Evolutionary conservation across 2,329 filamentous ascomycete genomes (phyloP).

Genomic region (Verticillium alfalfae): DNA sequence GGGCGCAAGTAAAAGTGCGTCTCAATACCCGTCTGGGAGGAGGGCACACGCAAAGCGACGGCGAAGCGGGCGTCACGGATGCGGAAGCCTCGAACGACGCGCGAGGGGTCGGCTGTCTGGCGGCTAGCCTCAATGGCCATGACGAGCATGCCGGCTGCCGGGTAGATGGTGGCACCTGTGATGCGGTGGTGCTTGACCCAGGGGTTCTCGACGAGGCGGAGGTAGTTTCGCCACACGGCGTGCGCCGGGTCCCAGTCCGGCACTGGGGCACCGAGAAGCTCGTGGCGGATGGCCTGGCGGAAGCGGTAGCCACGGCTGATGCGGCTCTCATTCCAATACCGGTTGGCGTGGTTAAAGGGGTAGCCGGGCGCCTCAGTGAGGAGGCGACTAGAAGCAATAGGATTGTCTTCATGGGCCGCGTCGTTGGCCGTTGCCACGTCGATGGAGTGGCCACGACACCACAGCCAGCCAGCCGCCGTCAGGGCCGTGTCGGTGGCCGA

Average conservation of each 20-base stretch:
- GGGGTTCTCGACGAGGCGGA: conserved; percentile 17
- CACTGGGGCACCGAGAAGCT: too few relatives aligned
- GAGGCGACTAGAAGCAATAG: neutral
- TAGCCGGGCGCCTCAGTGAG: conserved; percentile 14
- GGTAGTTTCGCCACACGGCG: conserved; percentile 11
- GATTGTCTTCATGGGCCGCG: too few relatives aligned
- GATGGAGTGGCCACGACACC: too few relatives aligned
- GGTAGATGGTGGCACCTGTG: conserved; percentile 19
- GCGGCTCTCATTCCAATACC: conserved; percentile 16
- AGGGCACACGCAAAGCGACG: neutral
- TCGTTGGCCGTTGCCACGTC: too few relatives aligned
- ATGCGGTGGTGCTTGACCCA: conserved; percentile 26
- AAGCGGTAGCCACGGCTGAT: conserved; percentile 6
- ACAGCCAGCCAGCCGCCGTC: too few relatives aligned
- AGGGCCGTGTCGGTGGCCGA: too few relatives aligned
- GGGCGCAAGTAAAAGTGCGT: too few relatives aligned
- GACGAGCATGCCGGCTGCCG: conserved; percentile 19
- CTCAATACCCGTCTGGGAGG: conserved; percentile 13
- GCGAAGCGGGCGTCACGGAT: conserved; percentile 16
- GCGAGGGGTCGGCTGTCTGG: conserved; percentile 10
- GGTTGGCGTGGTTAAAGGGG: conserved; percentile 14
- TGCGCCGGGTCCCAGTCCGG: too few relatives aligned
- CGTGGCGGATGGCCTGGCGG: neutral
- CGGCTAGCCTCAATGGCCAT: conserved; percentile 22
- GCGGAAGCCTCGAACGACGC: conserved; percentile 4